These are phyloP conservation scores for Macadamia integrifolia DNA, from an alignment of 164 flowering plant genomes.

Conservation along the genomic window DNA sequence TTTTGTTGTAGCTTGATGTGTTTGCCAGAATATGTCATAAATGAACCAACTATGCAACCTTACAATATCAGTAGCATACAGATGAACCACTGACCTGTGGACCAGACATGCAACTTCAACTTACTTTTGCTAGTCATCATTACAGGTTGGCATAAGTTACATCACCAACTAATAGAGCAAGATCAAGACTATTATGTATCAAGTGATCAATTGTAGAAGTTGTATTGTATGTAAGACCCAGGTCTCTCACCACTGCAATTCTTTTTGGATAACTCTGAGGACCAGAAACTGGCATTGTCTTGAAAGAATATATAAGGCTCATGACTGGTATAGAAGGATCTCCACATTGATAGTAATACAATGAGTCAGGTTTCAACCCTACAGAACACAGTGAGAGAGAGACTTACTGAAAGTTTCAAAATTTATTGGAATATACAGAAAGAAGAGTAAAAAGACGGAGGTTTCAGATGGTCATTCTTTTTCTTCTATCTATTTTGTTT, in stretches of 20 bases:
- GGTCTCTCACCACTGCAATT: conserved; percentile 78
- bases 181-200: conserved; percentile 65
- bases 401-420: neutral
- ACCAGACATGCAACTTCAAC: too few relatives aligned
- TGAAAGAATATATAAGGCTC: conserved; percentile 56
- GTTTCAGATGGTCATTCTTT: too few relatives aligned
- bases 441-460: too few relatives aligned
- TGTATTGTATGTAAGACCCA: conserved; percentile 90
- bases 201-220: conserved; percentile 71
- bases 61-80: too few relatives aligned
- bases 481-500: too few relatives aligned
- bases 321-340: conserved; percentile 74
- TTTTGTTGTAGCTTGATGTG: too few relatives aligned
- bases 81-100: too few relatives aligned
- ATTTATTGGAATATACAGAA: neutral
- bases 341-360: conserved; percentile 80
- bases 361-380: conserved; percentile 63
- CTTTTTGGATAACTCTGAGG: conserved; percentile 64
- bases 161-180: conserved; percentile 77
- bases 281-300: conserved; percentile 68
- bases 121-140: too few relatives aligned
- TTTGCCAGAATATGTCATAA: too few relatives aligned
- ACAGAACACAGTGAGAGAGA: conserved; percentile 9
- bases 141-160: conserved; percentile 81
- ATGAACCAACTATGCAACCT: too few relatives aligned